Base-by-base conservation (phyloP, 345 rosid species). In the Bruguiera gymnorhiza region DNA sequence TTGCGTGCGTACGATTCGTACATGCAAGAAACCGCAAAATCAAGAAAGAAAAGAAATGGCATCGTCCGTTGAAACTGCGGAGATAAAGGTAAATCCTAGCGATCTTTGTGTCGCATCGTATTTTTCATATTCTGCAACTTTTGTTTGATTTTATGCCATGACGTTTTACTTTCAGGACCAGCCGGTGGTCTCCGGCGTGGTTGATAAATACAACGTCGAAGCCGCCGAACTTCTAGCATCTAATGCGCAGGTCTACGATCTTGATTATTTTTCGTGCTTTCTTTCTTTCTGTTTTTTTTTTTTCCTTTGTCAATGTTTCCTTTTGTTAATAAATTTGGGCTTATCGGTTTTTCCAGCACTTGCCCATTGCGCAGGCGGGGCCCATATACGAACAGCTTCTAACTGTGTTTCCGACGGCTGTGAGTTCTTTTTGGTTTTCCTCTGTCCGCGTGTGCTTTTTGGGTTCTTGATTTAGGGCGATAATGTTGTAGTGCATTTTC, bases 371-470 rank as follows among this genome's bases (percentile, higher is more conserved):
- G 55, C 97, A 94, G 75, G 89, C 97, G 1, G 86, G 82, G 39
- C 96, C 93, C 0, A 72, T 88, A 66, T 94, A 94, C 43, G 98
- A 94, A 86, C 96, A 94, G 72, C 91, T 94, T 63, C 76, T 91
- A 65, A 76, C 84, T 0, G 67, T 85, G 72, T 94, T 82, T 81
- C 97, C 98, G 43, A 91, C 97, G 8, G 89, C 96, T 70, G 98
- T 91, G 84, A 94, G 92, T 82, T 77, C 56, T 68, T 56, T 62
- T 21, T 36, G 36, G 46, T 26, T 57, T 27, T 2, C 20, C 36
- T 8, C 48, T 3, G 16, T 46, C n/a, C 32, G 32, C 30, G 43
- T 4, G 50, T 16, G 31, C 52, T 66, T 0, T 18, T 31, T 61
- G 24, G 32, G 43, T 6, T 54, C 1, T 54, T 29, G 6, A 19